Evolutionary conservation across 2,329 filamentous ascomycete species (phyloP).

Genomic region (Claviceps sp.): DNA sequence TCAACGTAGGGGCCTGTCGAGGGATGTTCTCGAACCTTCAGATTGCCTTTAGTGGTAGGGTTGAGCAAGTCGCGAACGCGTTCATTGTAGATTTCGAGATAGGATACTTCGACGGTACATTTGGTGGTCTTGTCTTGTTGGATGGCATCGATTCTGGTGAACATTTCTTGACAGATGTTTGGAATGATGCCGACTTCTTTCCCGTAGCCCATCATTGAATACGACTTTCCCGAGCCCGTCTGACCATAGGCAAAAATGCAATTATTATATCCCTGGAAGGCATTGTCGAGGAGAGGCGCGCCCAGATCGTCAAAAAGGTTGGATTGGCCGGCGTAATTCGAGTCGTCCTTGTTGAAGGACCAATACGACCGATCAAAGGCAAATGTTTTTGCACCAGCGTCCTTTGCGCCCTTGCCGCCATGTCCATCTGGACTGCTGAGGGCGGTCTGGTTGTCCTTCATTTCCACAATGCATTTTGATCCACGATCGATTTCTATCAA

Average conservation of each 20-base stretch:
- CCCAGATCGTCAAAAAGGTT: constrained; percentile 82
- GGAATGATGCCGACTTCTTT: constrained; percentile 93
- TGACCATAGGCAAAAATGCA: constrained; percentile 99
- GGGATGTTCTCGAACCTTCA: constrained; percentile 95
- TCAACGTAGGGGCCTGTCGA: constrained; percentile 97
- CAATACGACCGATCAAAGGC: constrained; percentile 97
- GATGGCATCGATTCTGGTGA: constrained; percentile 63
- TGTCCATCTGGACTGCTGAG: constrained; percentile 58
- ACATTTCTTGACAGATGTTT: constrained; percentile 96
- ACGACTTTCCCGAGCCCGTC: constrained; percentile 96
- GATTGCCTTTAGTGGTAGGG: constrained; percentile 85
- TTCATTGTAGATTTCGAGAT: constrained; percentile 98
- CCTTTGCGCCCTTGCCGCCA: constrained; percentile 53
- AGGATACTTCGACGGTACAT: constrained; percentile 95
- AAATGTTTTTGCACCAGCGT: constrained; percentile 67
- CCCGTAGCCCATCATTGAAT: constrained; percentile 99
- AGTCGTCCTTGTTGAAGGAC: constrained; percentile 78
- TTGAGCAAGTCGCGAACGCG: constrained; percentile 91
- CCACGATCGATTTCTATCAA: constrained; percentile 74
- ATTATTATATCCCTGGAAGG: constrained; percentile 97
- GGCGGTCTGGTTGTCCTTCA: constrained; percentile 87
- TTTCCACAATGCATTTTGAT: constrained; percentile 93
- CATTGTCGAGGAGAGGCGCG: constrained; percentile 86
- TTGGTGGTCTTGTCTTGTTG: constrained; percentile 61
- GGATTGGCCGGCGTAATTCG: constrained; percentile 80